Conservation (phyloP, 2,329 filamentous ascomycete genomes). For the Leptographium lundbergii region DNA sequence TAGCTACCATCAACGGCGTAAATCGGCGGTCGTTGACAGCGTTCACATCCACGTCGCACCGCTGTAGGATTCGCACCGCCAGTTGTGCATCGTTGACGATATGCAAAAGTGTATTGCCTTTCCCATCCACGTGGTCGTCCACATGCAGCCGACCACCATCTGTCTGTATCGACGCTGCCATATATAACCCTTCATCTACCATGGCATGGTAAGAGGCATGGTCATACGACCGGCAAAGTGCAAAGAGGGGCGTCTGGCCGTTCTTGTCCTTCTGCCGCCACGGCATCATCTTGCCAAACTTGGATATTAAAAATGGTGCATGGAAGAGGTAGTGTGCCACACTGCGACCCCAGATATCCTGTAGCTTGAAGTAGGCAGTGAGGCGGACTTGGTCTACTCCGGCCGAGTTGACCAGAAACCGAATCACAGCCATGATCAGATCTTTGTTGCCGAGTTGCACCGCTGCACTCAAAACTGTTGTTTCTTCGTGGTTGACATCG, state of each 20-base stretch:
- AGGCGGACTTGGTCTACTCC: conserved; percentile 41
- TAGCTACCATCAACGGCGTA: conserved; percentile 93
- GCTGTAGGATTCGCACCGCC: conserved; percentile 60
- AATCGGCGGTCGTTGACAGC: conserved; percentile 91
- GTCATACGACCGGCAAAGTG: conserved; percentile 89
- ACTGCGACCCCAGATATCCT: conserved; percentile 78
- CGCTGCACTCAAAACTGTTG: conserved; percentile 78
- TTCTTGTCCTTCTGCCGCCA: conserved; percentile 93
- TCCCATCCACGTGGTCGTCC: conserved; percentile 83
- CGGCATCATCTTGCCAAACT: conserved; percentile 65
- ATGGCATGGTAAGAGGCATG: conserved; percentile 76
- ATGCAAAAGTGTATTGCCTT: conserved; percentile 91
- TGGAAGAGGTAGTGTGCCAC: conserved; percentile 95
- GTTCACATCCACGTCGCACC: conserved; percentile 92
- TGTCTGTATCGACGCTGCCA: conserved; percentile 60
- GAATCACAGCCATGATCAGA: conserved; percentile 62
- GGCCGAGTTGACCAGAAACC: conserved; percentile 45
- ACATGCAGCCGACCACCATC: conserved; percentile 74
- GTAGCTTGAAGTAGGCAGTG: conserved; percentile 54
- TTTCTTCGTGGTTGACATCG: conserved; percentile 81
- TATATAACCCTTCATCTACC: conserved; percentile 69
- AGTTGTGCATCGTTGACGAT: conserved; percentile 80
- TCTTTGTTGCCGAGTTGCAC: conserved; percentile 71
- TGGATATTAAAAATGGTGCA: conserved; percentile 64
- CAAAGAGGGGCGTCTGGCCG: conserved; percentile 94